phyloP scores from a whole-genome alignment of 495 filamentous ascomycete genomes.

The Penicillium nucicola region DNA sequence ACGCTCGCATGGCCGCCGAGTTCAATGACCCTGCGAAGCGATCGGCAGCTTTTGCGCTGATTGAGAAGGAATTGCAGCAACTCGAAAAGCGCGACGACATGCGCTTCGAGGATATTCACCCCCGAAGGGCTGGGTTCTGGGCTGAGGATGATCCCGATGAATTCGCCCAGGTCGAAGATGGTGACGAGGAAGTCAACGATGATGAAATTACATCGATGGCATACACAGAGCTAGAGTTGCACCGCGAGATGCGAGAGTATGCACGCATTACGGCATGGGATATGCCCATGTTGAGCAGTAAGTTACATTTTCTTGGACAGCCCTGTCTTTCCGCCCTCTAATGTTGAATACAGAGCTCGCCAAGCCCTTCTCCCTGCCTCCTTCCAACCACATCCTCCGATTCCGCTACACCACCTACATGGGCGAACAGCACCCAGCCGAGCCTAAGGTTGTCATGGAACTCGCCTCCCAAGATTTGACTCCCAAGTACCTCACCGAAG shows the following conservation, averaged over 20 bases:
- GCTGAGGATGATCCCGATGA: slow-evolving; percentile 54
- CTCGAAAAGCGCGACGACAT: slow-evolving; percentile 34
- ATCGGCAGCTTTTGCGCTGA: slow-evolving; percentile 25
- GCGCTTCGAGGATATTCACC: slow-evolving; percentile 32
- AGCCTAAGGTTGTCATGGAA: slow-evolving; percentile 89
- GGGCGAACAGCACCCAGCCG: slow-evolving; percentile 88
- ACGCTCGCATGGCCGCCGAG: slow-evolving; percentile 32
- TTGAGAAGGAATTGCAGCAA: slow-evolving; percentile 27
- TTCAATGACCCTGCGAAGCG: slow-evolving; percentile 39
- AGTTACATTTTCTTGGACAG: slow-evolving; percentile 23
- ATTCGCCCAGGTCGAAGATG: slow-evolving; percentile 50
- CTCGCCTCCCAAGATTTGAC: slow-evolving; percentile 70
- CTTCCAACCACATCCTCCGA: slow-evolving; percentile 65
- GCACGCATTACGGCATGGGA: slow-evolving; percentile 89
- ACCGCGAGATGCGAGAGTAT: slow-evolving; percentile 86
- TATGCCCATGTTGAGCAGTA: slow-evolving; percentile 88
- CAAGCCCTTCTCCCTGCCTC: slow-evolving; percentile 70
- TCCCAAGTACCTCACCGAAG: slow-evolving; percentile 52
- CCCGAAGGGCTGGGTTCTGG: slow-evolving; percentile 45
- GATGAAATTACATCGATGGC: slow-evolving; percentile 79
- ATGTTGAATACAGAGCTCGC: slow-evolving; percentile 61
- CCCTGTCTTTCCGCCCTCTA: slow-evolving; percentile 10
- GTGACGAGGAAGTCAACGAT: slow-evolving; percentile 62
- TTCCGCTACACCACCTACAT: slow-evolving; percentile 98
- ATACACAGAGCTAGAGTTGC: slow-evolving; percentile 84